Evolutionary conservation across 352 stramenopile species (phyloP).

Genomic region (Globisporangium apiculatum): DNA sequence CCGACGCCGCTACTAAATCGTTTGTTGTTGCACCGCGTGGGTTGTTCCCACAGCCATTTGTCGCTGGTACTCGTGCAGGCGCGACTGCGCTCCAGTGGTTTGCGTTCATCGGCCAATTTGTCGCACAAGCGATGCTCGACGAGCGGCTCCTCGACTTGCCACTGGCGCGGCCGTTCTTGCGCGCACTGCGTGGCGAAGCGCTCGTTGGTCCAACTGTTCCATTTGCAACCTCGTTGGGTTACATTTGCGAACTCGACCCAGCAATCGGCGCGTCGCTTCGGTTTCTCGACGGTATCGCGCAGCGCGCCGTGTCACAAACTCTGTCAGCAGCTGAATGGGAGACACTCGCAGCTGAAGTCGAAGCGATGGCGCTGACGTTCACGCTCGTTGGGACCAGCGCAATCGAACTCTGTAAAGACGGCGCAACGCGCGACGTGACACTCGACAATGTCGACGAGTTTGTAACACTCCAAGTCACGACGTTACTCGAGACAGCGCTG

Average conservation of each 20-base stretch:
- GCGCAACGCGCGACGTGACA: slow-evolving; percentile 38
- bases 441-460: slow-evolving; percentile 44
- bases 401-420: slow-evolving; percentile 44
- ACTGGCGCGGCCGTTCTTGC: slow-evolving; percentile 67
- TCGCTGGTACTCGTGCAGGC: not conserved
- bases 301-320: slow-evolving; percentile 1
- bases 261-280: slow-evolving; percentile 54
- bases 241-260: slow-evolving; percentile 62
- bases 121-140: slow-evolving; percentile 75
- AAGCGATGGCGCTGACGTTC: slow-evolving; percentile 67
- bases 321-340: no score
- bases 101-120: slow-evolving; percentile 62
- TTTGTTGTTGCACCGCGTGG: slow-evolving; percentile 1
- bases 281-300: slow-evolving; percentile 38
- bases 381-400: slow-evolving; percentile 60
- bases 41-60: not conserved
- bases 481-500: slow-evolving; percentile 64
- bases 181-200: slow-evolving; percentile 42
- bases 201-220: slow-evolving; percentile 32
- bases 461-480: slow-evolving; percentile 37
- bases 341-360: slow-evolving; percentile 18
- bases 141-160: slow-evolving; percentile 78
- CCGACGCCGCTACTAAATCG: not conserved
- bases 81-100: slow-evolving; percentile 39
- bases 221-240: slow-evolving; percentile 36